These are phyloP conservation scores for Hypoxylon subgilvum DNA, from an alignment of 495 filamentous ascomycete genomes.

Conservation along the genomic window DNA sequence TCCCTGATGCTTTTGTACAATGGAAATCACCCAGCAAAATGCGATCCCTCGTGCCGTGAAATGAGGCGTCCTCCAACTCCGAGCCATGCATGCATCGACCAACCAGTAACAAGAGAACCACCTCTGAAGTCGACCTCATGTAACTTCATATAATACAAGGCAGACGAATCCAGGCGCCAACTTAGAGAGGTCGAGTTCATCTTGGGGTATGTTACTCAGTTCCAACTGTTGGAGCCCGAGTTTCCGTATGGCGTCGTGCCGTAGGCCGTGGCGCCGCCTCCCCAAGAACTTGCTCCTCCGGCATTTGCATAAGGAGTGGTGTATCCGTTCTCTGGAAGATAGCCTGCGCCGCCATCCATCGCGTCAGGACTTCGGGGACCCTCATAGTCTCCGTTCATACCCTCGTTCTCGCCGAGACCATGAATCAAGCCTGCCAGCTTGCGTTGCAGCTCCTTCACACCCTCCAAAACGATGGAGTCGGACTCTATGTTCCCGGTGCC, in stretches of 20 bases:
- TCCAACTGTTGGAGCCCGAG: slow-evolving; percentile 39
- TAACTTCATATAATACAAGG: slow-evolving; percentile 24
- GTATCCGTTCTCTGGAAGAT: slow-evolving; percentile 67
- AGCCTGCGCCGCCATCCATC: slow-evolving; percentile 60
- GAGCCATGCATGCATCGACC: slow-evolving; percentile 14
- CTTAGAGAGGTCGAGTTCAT: background rate
- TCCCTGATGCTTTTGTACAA: background rate
- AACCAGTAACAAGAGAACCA: slow-evolving; percentile 4
- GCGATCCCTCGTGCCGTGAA: slow-evolving; percentile 1
- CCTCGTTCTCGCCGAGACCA: slow-evolving; percentile 64
- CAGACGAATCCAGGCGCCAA: background rate
- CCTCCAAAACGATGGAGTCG: slow-evolving; percentile 83
- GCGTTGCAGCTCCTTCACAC: slow-evolving; percentile 84
- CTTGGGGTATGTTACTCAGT: background rate
- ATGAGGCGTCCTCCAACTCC: slow-evolving; percentile 32
- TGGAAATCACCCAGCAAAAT: slow-evolving; percentile 1
- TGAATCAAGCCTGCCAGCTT: slow-evolving; percentile 88
- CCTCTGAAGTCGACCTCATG: slow-evolving; percentile 1
- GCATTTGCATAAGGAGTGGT: slow-evolving; percentile 76
- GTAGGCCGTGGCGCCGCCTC: slow-evolving; percentile 66
- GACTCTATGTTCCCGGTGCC: slow-evolving; percentile 85
- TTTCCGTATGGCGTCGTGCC: slow-evolving; percentile 69
- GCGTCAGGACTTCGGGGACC: slow-evolving; percentile 66
- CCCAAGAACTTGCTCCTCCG: slow-evolving; percentile 67
- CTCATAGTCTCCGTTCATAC: slow-evolving; percentile 61